Evolutionary conservation across 2,329 filamentous ascomycete genomes (phyloP), one percentile per base, ranked within the genome.

Genomic region (Diplodia sapinea): DNA sequence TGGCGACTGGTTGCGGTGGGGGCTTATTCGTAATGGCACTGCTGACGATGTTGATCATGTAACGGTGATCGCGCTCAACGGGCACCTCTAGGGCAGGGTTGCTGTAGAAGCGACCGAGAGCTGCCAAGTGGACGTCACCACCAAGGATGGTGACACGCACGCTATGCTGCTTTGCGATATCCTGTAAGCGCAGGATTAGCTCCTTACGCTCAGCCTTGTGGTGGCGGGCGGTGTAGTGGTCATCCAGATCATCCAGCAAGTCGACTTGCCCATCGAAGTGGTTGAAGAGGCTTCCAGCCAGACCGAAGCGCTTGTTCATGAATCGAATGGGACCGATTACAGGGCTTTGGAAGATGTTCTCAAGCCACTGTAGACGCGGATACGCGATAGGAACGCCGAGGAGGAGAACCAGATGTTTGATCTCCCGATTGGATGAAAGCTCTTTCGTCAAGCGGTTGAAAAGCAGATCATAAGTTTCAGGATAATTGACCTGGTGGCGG

Each of bases 401-500:
- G 12, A 90, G 79, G 26, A 90, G 78, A 49, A 90, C 81, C 26
- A 90, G 75, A 73, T 90, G 88, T 78, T 87, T 89, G 74, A 89
- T 85, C 20, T 85, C 81, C 33, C 82, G 83, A 67, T 85, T 83
- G 0, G 81, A 82, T 0, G 77, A 73, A 12, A 89, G 79, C 70
- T 89, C 86, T 12, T 78, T 76, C 36, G 83, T 76, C 3, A 88
- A 77, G 3, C 86, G 84, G 43, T 82, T 74, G 73, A 89, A 89
- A 56, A 90, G 83, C 81, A 86, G 70, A 74, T 86, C 76, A 81
- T 90, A 78, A 77, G 93, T 81, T 78, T 90, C 80, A 68, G 82
- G 78, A 74, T 97, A 97, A 81, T 97, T 97, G 80, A 98, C 89
- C 79, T 97, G 93, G 74, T 96, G 93, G 47, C 94, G 88, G 9